phyloP scores from a whole-genome alignment of 1,139 yeast species.

The Taphrina pruni region DNA sequence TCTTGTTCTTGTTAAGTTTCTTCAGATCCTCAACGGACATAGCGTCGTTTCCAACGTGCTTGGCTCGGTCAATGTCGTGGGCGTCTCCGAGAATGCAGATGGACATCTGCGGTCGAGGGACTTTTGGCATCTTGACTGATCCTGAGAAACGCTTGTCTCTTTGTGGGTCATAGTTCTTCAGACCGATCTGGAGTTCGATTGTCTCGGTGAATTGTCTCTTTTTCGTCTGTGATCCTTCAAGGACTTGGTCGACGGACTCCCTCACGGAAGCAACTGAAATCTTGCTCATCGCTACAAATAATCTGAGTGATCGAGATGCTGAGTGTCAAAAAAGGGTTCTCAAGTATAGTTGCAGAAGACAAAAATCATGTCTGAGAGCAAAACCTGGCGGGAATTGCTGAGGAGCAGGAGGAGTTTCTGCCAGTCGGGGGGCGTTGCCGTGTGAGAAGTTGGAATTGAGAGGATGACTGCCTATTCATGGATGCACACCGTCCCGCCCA shows the following conservation, averaged over 20 bases:
- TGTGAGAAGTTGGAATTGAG: constrained; percentile 1
- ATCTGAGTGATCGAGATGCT: background rate
- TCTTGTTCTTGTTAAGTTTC: constrained; percentile 99
- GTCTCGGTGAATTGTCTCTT: constrained; percentile 99
- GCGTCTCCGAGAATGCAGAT: constrained; percentile 99
- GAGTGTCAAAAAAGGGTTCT: background rate
- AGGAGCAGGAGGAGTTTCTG: constrained; percentile 19
- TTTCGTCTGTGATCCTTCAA: constrained; percentile 94
- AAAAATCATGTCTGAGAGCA: constrained; percentile 10
- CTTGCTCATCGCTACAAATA: constrained; percentile 10
- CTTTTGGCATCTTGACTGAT: constrained; percentile 96
- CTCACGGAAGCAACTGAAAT: constrained; percentile 61
- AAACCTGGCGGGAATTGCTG: constrained; percentile 14
- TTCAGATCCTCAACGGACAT: constrained; percentile 99
- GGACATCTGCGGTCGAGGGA: constrained; percentile 99
- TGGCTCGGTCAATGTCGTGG: constrained; percentile 99
- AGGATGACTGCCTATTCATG: constrained; percentile 6
- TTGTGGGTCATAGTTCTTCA: constrained; percentile 99
- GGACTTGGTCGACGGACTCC: constrained; percentile 91
- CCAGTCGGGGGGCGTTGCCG: constrained; percentile 12
- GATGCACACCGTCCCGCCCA: constrained; percentile 3
- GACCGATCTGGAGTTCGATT: constrained; percentile 99
- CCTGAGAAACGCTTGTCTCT: constrained; percentile 99
- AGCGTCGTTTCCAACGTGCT: constrained; percentile 99
- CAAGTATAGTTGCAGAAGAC: background rate